phyloP scores from a whole-genome alignment of 768 basidiomycete genomes.

The Porphyrellus cyaneotinctus region DNA sequence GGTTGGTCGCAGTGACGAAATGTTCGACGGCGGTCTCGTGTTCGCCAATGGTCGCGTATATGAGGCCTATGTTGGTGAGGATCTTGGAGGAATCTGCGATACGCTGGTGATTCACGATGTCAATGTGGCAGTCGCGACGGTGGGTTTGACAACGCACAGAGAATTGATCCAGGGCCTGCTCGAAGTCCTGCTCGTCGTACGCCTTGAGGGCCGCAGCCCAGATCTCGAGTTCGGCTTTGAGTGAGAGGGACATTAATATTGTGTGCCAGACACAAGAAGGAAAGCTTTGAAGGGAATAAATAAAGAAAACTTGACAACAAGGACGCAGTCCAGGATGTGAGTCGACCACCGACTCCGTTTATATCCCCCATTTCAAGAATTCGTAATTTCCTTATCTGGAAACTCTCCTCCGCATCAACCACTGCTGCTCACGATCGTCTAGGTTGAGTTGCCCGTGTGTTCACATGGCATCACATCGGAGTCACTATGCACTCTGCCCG shows the following conservation, averaged over 20 bases:
- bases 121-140: not conserved
- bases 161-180: slow-evolving; percentile 70
- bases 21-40: slow-evolving; percentile 81
- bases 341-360: no score
- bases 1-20: slow-evolving; percentile 69
- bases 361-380: no score
- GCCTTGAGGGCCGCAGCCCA: slow-evolving; percentile 87
- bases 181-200: slow-evolving; percentile 83
- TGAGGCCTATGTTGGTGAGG: slow-evolving; percentile 88
- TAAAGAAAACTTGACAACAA: no score
- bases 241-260: slow-evolving; percentile 36
- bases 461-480: no score
- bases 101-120: slow-evolving; percentile 35
- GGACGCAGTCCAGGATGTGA: no score
- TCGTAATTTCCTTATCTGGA: no score
- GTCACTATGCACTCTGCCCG: no score
- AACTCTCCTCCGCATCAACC: no score
- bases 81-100: slow-evolving; percentile 90
- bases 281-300: no score
- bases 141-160: slow-evolving; percentile 41
- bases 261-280: no score
- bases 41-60: slow-evolving; percentile 87
- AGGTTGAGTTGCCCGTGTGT: no score
- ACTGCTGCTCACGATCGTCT: no score
- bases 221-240: slow-evolving; percentile 75